Percentiles rank a stretch among this genome's conserved stretches.
Evolutionary conservation across 306 rosid genomes (phyloP).

Genomic region (Cicer judaicum): DNA sequence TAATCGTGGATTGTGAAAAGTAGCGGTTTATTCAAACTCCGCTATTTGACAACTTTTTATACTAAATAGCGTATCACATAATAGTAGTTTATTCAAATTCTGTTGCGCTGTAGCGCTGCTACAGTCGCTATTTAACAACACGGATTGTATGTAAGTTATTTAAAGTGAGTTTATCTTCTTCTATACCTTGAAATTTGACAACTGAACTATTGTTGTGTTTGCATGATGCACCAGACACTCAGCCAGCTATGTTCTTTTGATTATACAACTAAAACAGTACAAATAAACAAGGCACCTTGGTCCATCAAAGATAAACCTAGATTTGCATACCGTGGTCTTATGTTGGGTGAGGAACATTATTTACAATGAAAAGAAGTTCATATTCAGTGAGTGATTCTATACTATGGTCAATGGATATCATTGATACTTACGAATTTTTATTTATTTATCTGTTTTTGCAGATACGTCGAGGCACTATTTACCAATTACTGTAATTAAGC

Average conservation of each 20-base stretch:
- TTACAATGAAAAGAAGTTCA: slow-evolving; percentile 17
- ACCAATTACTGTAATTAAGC: slow-evolving; percentile 78
- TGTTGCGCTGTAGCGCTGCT: no score
- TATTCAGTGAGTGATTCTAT: slow-evolving; percentile 31
- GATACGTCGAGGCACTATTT: slow-evolving; percentile 96
- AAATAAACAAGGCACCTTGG: slow-evolving; percentile 86
- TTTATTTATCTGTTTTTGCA: slow-evolving; percentile 53
- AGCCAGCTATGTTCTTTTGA: slow-evolving; percentile 89
- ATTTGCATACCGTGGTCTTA: slow-evolving; percentile 89
- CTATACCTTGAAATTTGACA: slow-evolving; percentile 25
- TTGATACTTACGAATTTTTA: slow-evolving; percentile 36
- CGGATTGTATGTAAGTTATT: slow-evolving; percentile 4
- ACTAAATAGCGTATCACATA: no score
- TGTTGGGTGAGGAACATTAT: slow-evolving; percentile 67
- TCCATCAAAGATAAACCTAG: slow-evolving; percentile 83
- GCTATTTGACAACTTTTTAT: no score
- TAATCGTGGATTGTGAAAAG: no score
- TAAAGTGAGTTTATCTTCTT: slow-evolving; percentile 2
- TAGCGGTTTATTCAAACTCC: no score
- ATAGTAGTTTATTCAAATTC: no score
- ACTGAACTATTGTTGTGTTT: slow-evolving; percentile 38
- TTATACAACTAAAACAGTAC: slow-evolving; percentile 74
- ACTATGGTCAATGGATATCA: slow-evolving; percentile 30
- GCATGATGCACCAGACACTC: slow-evolving; percentile 76
- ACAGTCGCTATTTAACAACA: no score